Evolutionary conservation across 2,329 filamentous ascomycete species (phyloP).

Genomic region (Botrytis byssoidea): DNA sequence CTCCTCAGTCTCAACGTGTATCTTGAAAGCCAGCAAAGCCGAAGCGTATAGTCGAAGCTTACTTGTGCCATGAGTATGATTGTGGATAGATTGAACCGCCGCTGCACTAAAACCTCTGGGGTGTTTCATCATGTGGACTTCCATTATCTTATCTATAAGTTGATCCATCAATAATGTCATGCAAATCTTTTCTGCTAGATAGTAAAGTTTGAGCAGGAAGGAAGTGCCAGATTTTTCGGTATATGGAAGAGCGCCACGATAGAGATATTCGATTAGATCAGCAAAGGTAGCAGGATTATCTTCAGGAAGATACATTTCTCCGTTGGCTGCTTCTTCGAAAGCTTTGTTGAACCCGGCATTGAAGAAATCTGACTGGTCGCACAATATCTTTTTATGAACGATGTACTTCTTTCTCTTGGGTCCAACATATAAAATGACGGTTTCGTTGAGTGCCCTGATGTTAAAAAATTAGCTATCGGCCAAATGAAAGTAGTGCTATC

Average conservation of each 20-base stretch:
- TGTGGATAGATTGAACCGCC: too few relatives aligned
- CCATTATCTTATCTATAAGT: background rate
- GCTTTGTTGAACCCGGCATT: constrained; percentile 2
- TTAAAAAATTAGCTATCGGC: background rate
- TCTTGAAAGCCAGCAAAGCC: background rate
- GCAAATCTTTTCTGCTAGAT: constrained; percentile 20
- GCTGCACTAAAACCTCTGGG: too few relatives aligned
- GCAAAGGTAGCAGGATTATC: constrained; percentile 4
- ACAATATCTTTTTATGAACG: constrained; percentile 27
- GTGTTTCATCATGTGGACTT: background rate
- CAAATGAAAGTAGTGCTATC: background rate
- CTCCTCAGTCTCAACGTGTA: too few relatives aligned
- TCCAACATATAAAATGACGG: constrained; percentile 25
- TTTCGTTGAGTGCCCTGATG: background rate
- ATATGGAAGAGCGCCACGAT: constrained; percentile 1
- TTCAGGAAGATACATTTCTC: constrained; percentile 21
- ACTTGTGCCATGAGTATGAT: background rate
- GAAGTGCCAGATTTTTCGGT: background rate
- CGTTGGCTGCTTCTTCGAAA: background rate
- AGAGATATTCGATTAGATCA: constrained; percentile 8
- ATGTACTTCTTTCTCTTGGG: constrained; percentile 17
- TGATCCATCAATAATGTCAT: background rate
- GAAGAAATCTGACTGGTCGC: constrained; percentile 25
- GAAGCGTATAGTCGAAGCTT: background rate
- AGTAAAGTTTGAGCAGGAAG: background rate